phyloP scores from a whole-genome alignment of 495 filamentous ascomycete species.

The Aspergillus heteromorphus region DNA sequence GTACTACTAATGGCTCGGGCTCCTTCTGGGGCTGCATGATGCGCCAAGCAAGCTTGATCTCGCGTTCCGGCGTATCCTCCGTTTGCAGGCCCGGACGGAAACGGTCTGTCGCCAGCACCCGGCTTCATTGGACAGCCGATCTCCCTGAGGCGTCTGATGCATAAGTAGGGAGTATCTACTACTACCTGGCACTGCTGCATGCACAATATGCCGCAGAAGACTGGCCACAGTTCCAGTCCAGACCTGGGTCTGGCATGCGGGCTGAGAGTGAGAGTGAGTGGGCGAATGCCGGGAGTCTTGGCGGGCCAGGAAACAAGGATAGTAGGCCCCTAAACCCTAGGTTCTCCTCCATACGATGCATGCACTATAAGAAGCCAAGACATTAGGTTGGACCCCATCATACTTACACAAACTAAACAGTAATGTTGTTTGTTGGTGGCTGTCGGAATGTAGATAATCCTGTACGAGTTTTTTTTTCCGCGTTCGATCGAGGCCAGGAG shows the following conservation, averaged over 20 bases:
- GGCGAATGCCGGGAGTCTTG: not conserved
- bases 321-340: not conserved
- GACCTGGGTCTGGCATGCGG: not conserved
- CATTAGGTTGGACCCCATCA: no score
- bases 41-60: slow-evolving; percentile 11
- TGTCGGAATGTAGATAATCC: no score
- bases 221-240: no score
- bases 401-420: no score
- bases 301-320: not conserved
- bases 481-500: no score
- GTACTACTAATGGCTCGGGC: not conserved
- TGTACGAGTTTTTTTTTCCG: no score
- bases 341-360: no score
- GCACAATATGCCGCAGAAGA: no score
- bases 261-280: not conserved
- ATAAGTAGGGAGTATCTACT: no score
- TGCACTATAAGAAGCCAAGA: no score
- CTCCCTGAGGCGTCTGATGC: not conserved
- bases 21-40: not conserved
- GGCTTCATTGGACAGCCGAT: not conserved
- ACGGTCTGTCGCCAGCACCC: not conserved
- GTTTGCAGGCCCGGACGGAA: not conserved
- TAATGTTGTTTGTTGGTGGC: no score
- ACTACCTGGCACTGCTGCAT: no score
- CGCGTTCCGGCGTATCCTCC: not conserved